A percentile compares a stretch with the other conserved stretches of the same genome.
These are phyloP conservation scores for Rhododendron ferrugineum DNA, from an alignment of 148 eudicot genomes.

Conservation along the genomic window DNA sequence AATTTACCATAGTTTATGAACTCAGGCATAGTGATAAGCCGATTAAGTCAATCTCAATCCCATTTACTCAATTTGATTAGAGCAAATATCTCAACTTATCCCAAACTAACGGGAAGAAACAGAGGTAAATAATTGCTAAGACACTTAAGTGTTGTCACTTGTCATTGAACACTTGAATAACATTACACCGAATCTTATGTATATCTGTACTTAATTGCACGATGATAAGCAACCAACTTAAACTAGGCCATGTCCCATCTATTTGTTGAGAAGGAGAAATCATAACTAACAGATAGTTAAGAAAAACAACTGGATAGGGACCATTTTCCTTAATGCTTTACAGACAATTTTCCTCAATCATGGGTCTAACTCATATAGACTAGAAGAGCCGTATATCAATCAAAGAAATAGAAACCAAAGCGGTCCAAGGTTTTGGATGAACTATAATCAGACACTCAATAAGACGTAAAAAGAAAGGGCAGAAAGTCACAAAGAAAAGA, in stretches of 20 bases:
- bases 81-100: not conserved
- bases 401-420: not conserved
- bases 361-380: not conserved
- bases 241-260: not conserved
- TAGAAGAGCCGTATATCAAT: not conserved
- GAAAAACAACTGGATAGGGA: not conserved
- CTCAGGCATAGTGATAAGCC: not conserved
- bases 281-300: not conserved
- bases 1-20: not conserved
- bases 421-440: not conserved
- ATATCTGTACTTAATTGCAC: not conserved
- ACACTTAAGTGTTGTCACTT: not conserved
- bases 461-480: not conserved
- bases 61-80: not conserved
- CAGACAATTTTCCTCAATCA: not conserved
- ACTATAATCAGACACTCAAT: not conserved
- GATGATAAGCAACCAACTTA: not conserved
- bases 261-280: conserved; percentile 1
- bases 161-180: not conserved
- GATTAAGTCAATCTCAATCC: not conserved
- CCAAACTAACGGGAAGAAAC: not conserved
- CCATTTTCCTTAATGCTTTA: not conserved
- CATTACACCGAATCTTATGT: not conserved
- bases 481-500: not conserved
- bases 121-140: not conserved